phyloP scores from a whole-genome alignment of 768 basidiomycete species.

The Mycena polygramma region DNA sequence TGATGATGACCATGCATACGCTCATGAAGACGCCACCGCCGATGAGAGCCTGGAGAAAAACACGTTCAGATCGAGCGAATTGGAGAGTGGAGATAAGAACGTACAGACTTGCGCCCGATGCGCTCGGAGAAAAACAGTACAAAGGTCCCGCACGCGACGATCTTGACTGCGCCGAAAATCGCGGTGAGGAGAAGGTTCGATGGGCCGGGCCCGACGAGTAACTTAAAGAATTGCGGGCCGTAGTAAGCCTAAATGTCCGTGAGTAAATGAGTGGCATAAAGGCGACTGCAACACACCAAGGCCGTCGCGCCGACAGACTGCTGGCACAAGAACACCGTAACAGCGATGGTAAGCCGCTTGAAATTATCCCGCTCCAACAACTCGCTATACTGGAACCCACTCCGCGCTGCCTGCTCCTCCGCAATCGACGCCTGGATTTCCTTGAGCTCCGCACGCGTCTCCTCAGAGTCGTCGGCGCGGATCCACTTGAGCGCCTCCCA shows the following conservation, averaged over 20 bases:
- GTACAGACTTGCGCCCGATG: slow-evolving; percentile 17
- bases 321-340: slow-evolving; percentile 21
- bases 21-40: slow-evolving; percentile 24
- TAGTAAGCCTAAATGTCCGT: slow-evolving; percentile 8
- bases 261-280: not conserved
- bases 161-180: slow-evolving; percentile 25
- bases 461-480: slow-evolving; percentile 21
- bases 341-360: slow-evolving; percentile 6
- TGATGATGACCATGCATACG: slow-evolving; percentile 25
- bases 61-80: not conserved
- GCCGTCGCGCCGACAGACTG: slow-evolving; percentile 23
- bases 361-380: slow-evolving; percentile 19
- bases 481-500: slow-evolving; percentile 26
- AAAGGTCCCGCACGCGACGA: slow-evolving; percentile 16
- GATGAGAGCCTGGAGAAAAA: slow-evolving; percentile 1
- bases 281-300: not conserved
- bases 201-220: slow-evolving; percentile 13
- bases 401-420: slow-evolving; percentile 18
- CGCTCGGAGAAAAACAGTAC: slow-evolving; percentile 24
- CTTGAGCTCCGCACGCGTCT: slow-evolving; percentile 18
- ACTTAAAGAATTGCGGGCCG: slow-evolving; percentile 23
- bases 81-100: not conserved
- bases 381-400: slow-evolving; percentile 19
- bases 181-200: slow-evolving; percentile 28
- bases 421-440: slow-evolving; percentile 11